Evolutionary conservation across 2,329 filamentous ascomycete species (phyloP).

Genomic region (Fusarium phyllophilum): DNA sequence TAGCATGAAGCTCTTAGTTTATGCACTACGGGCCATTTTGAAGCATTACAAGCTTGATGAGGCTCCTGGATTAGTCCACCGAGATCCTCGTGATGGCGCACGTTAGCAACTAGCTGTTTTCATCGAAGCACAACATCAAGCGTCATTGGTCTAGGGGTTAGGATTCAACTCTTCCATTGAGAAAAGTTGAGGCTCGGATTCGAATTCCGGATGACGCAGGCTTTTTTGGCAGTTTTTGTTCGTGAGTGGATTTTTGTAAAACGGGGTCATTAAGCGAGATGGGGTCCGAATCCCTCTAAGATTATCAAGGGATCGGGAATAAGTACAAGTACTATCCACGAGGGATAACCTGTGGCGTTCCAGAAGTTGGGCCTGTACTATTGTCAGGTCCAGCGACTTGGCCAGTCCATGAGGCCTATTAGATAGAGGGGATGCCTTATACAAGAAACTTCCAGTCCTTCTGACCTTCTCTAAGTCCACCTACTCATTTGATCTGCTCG

Average conservation of each 20-base stretch:
- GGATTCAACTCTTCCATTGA: conserved; percentile 26
- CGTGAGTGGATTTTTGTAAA: not conserved
- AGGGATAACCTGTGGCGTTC: not conserved
- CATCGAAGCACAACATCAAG: not conserved
- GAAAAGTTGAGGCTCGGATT: conserved; percentile 31
- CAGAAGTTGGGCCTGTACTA: not conserved
- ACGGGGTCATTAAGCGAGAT: not conserved
- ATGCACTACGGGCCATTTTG: not conserved
- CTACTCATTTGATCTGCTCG: not conserved
- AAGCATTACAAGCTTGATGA: not conserved
- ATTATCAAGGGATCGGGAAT: not conserved
- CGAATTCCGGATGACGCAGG: conserved; percentile 26
- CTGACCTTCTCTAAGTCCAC: not conserved
- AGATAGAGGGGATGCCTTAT: too few relatives aligned
- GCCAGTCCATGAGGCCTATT: not conserved
- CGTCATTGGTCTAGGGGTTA: conserved; percentile 28
- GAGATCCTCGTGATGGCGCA: accelerated
- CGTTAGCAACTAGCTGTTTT: not conserved
- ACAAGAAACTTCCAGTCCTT: not conserved
- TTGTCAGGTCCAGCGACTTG: not conserved
- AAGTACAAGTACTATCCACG: not conserved
- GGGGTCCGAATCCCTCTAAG: too few relatives aligned
- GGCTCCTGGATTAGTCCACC: too few relatives aligned
- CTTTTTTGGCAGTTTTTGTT: not conserved
- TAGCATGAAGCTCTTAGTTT: not conserved